Base-by-base conservation (phyloP, 345 rosid genomes). In the Lepidium sativum region DNA sequence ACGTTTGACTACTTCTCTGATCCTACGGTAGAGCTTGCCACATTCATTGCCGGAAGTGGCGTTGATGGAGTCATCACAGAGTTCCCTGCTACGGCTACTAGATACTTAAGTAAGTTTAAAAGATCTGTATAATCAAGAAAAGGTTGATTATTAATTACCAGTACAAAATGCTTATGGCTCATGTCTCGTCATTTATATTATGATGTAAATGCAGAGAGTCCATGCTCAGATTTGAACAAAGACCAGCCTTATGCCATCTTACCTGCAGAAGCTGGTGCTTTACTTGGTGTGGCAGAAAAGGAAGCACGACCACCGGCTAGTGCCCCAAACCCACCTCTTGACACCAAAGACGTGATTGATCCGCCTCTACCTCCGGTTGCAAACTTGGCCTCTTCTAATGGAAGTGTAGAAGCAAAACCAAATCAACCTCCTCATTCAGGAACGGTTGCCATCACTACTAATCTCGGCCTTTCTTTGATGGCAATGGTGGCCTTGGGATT, bases 51-150 rank as follows among this genome's bases (percentile, higher is more conserved):
- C 53, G 91, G 79, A 18, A 37, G 69, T 2, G 72, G 52, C n/a
- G 82, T 89, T 15, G 86, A 89, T 70, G 97, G 97, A 12, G 56
- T 88, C 55, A 27, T 83, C 45, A 91, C 92, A 0, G 92, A 91
- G 48, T 91, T 68, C 74, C 98, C 98, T 6, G 90, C 76, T 43
- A 88, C 96, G 0, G 95, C 95, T 13, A 56, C 52, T 76, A 85
- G 77, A 83, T 88, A 86, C 68, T 48, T 81, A 50, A 83, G 92
- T 88, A 74, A 86, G 91, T 71, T 17, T 27, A 29, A 37, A 43
- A 51, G 34, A 11, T 16, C 10, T 1, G 34, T 35, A 66, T 1
- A 34, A 12, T 6, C 31, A 47, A 38, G 49, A 54, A 23, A 54
- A 33, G 9, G 3, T 21, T 21, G 25, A 21, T 21, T 21, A 21